Conservation (phyloP, 805 yeast species). For the Lachancea quebecensis region DNA sequence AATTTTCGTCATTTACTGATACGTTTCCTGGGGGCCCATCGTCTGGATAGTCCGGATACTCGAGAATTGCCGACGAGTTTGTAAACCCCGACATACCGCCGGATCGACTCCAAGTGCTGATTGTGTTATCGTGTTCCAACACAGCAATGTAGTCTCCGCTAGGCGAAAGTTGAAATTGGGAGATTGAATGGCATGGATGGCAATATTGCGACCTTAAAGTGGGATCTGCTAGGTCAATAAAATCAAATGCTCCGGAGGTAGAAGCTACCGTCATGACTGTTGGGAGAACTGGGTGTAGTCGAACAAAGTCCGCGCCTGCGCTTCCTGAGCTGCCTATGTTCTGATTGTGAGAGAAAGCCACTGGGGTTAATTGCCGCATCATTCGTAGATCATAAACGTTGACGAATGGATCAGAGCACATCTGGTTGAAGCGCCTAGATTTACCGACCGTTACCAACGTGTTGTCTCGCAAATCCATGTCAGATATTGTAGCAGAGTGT, state of each 20-base stretch:
- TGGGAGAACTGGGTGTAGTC: constrained; percentile 81
- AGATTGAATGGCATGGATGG: constrained; percentile 32
- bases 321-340: constrained; percentile 39
- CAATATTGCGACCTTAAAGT: constrained; percentile 33
- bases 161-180: constrained; percentile 31
- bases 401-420: constrained; percentile 70
- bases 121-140: constrained; percentile 52
- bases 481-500: constrained; percentile 56
- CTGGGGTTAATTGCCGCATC: constrained; percentile 65
- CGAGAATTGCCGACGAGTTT: constrained; percentile 39
- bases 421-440: constrained; percentile 53
- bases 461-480: constrained; percentile 57
- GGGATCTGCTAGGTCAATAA: constrained; percentile 80
- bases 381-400: constrained; percentile 73
- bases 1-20: constrained; percentile 37
- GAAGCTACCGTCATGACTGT: constrained; percentile 72
- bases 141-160: constrained; percentile 75
- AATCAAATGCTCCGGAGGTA: constrained; percentile 72
- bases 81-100: constrained; percentile 20
- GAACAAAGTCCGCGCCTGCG: constrained; percentile 71
- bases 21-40: constrained; percentile 27
- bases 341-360: constrained; percentile 59
- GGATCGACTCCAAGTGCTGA: constrained; percentile 33
- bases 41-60: constrained; percentile 46
- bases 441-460: constrained; percentile 77